Evolutionary conservation across 441 rosid species (phyloP), one percentile per base, ranked within the genome.

Genomic region (Kokia cookei): DNA sequence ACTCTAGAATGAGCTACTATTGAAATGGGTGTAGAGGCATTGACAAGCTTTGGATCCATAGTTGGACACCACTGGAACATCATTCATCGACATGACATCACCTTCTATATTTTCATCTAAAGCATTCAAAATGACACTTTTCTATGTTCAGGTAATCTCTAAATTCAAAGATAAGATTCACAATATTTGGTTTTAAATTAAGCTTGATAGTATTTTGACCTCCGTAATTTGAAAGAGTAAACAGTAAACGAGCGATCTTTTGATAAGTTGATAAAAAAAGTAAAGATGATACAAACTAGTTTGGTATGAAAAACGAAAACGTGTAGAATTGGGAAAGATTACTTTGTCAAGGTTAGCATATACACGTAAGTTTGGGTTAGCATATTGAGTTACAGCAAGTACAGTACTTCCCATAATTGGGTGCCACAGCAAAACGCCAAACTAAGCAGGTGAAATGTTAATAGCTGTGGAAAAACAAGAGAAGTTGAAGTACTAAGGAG

Each of bases 341-440:
- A 4, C 10, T 6, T 61, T 32, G 5, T 17, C 8, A n/a, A 22
- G 47, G 15, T 1, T 62, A 17, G 91, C 60, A 64, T 91, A 89
- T 0, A 76, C 80, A 3, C 88, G 67, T 53, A 91, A 50, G 54
- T 78, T 66, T 1, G 90, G 87, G 43, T 83, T 77, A 14, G 75
- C 80, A 19, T 42, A 24, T n/a, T 84, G 87, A 68, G n/a, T 62
- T 1, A 73, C 81, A 0, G 48, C 66, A 11, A 91, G 80, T 5
- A 87, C 90, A 2, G 37, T 61, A 59, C 71, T 86, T 2, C 90
- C 27, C 59, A 54, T 19, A 17, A 54, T 24, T 19, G 4, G 4
- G 26, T 54, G 59, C 59, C 59, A 54, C 9, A 54, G 11, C 5
- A 8, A 50, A 11, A n/a, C 1, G 1, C 32, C 29, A 40, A 50